These are phyloP conservation scores for Saccharomyces hybrid DNA, from an alignment of 1,139 yeast species.

Conservation along the genomic window DNA sequence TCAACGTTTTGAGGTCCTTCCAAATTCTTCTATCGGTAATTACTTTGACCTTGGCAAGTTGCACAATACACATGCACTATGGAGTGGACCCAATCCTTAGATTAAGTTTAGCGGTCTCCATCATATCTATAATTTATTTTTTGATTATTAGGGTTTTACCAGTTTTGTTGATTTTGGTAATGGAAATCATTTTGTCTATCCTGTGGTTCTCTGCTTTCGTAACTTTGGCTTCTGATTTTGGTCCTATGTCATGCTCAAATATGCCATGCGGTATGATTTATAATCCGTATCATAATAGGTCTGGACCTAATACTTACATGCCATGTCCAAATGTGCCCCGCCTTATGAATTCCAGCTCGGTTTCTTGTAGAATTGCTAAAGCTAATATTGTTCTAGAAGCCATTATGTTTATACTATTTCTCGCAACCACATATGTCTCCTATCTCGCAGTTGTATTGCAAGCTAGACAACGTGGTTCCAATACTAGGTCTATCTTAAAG, in stretches of 20 bases:
- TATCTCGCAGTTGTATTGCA: not conserved
- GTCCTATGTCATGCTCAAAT: not conserved
- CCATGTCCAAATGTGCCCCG: not conserved
- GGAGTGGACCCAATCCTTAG: not conserved
- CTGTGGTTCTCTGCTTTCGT: not conserved
- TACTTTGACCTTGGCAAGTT: not conserved
- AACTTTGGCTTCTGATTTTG: not conserved
- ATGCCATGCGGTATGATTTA: not conserved
- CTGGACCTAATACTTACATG: no score
- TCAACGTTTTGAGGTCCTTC: not conserved
- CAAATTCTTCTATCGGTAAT: not conserved
- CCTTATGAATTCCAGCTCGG: not conserved
- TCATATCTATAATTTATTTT: not conserved
- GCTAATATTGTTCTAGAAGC: not conserved
- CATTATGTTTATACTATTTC: not conserved
- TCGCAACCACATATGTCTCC: not conserved
- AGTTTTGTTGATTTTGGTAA: not conserved
- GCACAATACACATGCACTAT: not conserved
- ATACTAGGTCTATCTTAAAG: not conserved
- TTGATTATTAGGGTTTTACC: not conserved
- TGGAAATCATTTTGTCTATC: not conserved
- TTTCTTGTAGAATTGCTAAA: not conserved
- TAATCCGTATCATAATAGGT: not conserved
- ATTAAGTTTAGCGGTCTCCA: not conserved
- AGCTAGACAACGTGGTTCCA: not conserved